Evolutionary conservation across 441 rosid genomes (phyloP).

Genomic region (Corymbia calophylla): DNA sequence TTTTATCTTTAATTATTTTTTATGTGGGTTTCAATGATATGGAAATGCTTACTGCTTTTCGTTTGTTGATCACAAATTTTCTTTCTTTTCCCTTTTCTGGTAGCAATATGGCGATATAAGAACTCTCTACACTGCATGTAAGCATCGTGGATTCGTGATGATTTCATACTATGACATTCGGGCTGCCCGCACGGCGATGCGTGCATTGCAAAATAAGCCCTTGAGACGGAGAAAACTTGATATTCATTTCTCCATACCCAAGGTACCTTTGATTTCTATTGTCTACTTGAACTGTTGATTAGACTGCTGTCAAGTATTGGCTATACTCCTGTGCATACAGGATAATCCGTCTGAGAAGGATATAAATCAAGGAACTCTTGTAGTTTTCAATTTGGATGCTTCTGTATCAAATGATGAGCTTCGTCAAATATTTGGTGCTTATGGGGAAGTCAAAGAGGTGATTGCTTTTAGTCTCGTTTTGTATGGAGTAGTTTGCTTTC

Average conservation of each 20-base stretch:
- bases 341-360: constrained; percentile 94
- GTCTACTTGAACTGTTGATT: neutral
- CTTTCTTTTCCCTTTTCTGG: neutral
- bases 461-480: neutral
- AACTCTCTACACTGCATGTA: constrained; percentile 81
- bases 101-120: constrained; percentile 90
- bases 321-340: constrained; percentile 21
- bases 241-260: constrained; percentile 88
- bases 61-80: neutral
- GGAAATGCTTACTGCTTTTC: neutral
- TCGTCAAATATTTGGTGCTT: constrained; percentile 62
- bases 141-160: constrained; percentile 93
- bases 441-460: constrained; percentile 92
- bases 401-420: constrained; percentile 79
- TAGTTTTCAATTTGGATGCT: constrained; percentile 77
- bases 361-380: constrained; percentile 84
- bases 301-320: neutral
- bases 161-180: constrained; percentile 87
- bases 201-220: constrained; percentile 76
- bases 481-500: neutral
- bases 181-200: constrained; percentile 86
- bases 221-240: constrained; percentile 77
- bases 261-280: constrained; percentile 31
- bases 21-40: neutral
- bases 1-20: neutral